A percentile compares a stretch with the other conserved stretches of the same genome.
These are phyloP conservation scores for Fusarium tuaranense DNA, from an alignment of 2,329 filamentous ascomycete genomes.

Conservation along the genomic window DNA sequence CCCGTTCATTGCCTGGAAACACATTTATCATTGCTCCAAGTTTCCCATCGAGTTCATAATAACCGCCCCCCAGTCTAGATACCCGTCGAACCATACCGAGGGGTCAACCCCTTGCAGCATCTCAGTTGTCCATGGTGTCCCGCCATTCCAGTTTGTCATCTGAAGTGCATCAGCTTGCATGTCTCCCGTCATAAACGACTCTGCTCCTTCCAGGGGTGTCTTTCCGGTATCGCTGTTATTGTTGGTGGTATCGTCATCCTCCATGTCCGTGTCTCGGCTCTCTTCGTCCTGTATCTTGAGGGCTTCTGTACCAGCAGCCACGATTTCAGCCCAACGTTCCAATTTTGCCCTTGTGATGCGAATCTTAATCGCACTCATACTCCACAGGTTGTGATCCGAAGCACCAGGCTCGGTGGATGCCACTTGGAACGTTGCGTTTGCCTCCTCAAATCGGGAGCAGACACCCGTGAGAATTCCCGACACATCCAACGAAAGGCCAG, in stretches of 20 bases:
- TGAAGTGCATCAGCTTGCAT: constrained; percentile 41
- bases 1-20: too few species aligned
- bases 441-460: constrained; percentile 57
- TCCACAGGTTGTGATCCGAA: constrained; percentile 61
- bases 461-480: constrained; percentile 56
- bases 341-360: constrained; percentile 60
- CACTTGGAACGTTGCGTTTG: constrained; percentile 51
- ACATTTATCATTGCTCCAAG: constrained; percentile 34
- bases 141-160: constrained; percentile 42
- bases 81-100: constrained; percentile 51
- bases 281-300: constrained; percentile 36
- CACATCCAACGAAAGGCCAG: constrained; percentile 59
- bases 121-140: constrained; percentile 47
- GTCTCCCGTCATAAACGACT: constrained; percentile 20
- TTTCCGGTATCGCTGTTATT: constrained; percentile 3
- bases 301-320: constrained; percentile 51
- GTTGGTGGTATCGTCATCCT: background rate
- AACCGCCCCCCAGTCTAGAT: constrained; percentile 50
- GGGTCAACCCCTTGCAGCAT: constrained; percentile 50
- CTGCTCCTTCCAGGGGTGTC: background rate
- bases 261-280: constrained; percentile 34
- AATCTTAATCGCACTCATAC: constrained; percentile 60
- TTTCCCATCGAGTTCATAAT: constrained; percentile 48
- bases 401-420: constrained; percentile 47
- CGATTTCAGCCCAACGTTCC: constrained; percentile 60